These are phyloP conservation scores for Ophiostoma sp. DNA, from an alignment of 2,329 filamentous ascomycete species.

Conservation along the genomic window DNA sequence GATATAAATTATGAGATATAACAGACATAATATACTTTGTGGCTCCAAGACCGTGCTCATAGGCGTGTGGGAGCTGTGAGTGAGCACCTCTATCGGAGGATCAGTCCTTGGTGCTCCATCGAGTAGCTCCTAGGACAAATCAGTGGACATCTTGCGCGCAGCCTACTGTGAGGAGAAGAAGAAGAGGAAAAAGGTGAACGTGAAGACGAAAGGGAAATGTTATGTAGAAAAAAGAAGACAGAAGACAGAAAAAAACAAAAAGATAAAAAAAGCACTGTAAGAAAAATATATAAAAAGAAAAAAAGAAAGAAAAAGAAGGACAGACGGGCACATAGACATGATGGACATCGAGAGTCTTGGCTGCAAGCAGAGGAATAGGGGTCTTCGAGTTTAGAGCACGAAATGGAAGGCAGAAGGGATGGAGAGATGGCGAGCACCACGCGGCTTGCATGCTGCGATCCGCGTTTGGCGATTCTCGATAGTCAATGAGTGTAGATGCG, in stretches of 20 bases:
- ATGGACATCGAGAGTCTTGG: neutral
- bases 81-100: conserved; percentile 11
- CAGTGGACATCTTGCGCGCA: conserved; percentile 15
- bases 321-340: neutral
- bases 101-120: conserved; percentile 13
- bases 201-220: too few relatives aligned
- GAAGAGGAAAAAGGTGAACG: neutral
- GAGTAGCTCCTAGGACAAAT: conserved; percentile 14
- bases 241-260: neutral
- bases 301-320: neutral
- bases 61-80: neutral
- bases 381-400: conserved; percentile 7
- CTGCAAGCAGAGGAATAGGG: neutral
- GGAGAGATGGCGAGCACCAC: conserved; percentile 5
- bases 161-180: conserved; percentile 8
- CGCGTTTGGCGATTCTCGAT: neutral
- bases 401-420: neutral
- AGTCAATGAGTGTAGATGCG: neutral
- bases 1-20: neutral
- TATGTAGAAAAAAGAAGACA: neutral
- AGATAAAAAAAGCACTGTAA: neutral
- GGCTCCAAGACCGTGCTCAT: neutral
- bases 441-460: conserved; percentile 3
- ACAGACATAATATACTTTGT: neutral
- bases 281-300: neutral